Base-by-base conservation (phyloP, 768 basidiomycete species). In the Gymnopilus dilepis region DNA sequence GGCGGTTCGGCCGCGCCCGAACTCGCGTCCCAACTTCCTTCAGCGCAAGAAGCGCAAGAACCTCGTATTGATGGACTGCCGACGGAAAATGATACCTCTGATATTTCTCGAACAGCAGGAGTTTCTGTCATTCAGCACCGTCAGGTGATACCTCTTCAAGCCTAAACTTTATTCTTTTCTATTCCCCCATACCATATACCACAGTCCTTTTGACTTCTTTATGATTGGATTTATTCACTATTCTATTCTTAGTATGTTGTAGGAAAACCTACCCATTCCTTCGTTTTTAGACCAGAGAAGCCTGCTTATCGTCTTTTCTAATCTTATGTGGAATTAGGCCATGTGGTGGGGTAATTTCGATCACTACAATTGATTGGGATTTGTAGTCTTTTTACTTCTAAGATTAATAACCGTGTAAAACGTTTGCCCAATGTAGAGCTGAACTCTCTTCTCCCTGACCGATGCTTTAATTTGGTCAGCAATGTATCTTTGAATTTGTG, bases 121-220 rank as follows among this genome's bases (percentile, higher is more conserved):
- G 52, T 26, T 28, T 22, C 62, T 50, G 51, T 59, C 48, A 58
- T 51, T 17, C 62, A 43, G 59, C 21, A 54, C 28, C 54, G 45
- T 43, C 57, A 56, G n/a, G 58, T 61, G 48, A 50, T 63, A 52
- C 60, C 58, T 59, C 19, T 66, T 45, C 40, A 38, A 61, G 61
- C 59, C 22, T 67, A 65, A 50, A 62, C 15, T 22, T 31, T 62
- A 58, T 51, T 54, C 19, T 61, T 54, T 59, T 17, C 31, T 61
- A 56, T 42, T 55, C 33, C 33, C n/a, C 26, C 54, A 61, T 61
- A 65, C 47, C 62, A 34, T 65, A 68, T 68, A 68, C 67, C 67
- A 65, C 45, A 50, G n/a, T 54, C 22, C 58, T 65, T n/a, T 33
- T 53, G 56, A 56, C 52, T 63, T 61, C 56, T 42, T 45, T 37